Base-by-base conservation (phyloP, 2,329 filamentous ascomycete species). In the Penicillium sp. region DNA sequence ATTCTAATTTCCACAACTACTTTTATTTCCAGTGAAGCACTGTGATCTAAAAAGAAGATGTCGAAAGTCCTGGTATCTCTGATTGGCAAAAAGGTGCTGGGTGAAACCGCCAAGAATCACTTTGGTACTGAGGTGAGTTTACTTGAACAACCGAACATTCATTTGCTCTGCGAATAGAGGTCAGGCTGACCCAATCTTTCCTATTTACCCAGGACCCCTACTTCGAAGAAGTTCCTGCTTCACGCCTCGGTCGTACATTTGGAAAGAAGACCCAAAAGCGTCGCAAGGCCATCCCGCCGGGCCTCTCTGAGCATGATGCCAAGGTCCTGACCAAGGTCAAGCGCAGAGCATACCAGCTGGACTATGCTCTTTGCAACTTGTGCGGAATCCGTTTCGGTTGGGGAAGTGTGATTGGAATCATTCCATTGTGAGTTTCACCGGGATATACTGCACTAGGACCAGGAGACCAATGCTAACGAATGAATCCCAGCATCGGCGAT, bases 331-430 rank as follows among this genome's bases (percentile, higher is more conserved):
- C 89, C 65, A 89, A 88, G 66, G 90, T 96, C 65, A 93, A 96
- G 74, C 84, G 88, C 66, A 83, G 89, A 56, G 92, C 94, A 34
- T 96, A 96, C 75, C 83, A 85, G 37, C 84, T 97, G 26, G 94
- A 97, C 74, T 89, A 91, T 79, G 85, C 83, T 53, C 83, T 96
- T 6, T 95, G 93, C 78, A 92, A 84, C 68, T 84, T 90, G 69
- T 84, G 89, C 61, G 91, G 92, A 42, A 82, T 96, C 57, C 85
- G 87, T 56, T 92, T 97, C 69, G 94, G 94, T 53, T 97, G 92
- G 91, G 85, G 89, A 50, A 89, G 88, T 65, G 83, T 96, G 56
- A 90, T 97, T 66, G 94, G 88, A 14, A 71, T 97, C 8, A 74
- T 97, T 53, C 94, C 94, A 65, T 84, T 84, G 84, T 91, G 82